phyloP scores from a whole-genome alignment of 2,329 filamentous ascomycete genomes.

The Fonsecaea monophora region DNA sequence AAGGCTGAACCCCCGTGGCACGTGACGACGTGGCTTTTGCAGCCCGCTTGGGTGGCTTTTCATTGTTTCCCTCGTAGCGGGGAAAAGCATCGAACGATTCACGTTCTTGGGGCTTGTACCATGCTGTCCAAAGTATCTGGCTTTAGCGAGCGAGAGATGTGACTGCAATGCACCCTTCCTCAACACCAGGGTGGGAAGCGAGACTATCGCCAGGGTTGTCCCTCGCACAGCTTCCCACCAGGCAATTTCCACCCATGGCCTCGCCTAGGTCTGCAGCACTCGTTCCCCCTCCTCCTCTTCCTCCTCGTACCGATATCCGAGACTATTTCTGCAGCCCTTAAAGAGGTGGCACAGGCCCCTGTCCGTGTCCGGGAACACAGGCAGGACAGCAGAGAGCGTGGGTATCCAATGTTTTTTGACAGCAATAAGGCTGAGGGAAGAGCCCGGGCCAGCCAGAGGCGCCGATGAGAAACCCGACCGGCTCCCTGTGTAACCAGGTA shows the following conservation, averaged over 20 bases:
- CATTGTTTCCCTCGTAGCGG: neutral
- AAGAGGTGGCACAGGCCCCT: neutral
- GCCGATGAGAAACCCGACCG: neutral
- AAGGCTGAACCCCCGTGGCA: neutral
- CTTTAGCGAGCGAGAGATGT: neutral
- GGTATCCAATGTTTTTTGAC: neutral
- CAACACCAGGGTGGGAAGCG: neutral
- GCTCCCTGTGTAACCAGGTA: neutral
- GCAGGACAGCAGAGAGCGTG: neutral
- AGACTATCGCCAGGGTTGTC: neutral
- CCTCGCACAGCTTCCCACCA: slow-evolving; percentile 1
- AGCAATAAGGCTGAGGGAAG: neutral
- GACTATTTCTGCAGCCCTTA: neutral
- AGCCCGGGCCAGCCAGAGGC: neutral
- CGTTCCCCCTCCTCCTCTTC: neutral
- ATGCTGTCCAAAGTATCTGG: too few species aligned
- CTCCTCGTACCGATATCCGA: neutral
- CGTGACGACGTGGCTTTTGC: neutral
- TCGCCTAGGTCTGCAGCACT: neutral
- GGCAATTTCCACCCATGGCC: neutral
- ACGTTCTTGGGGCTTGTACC: neutral
- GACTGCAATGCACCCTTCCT: neutral
- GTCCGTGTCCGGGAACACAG: neutral
- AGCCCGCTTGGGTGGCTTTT: neutral
- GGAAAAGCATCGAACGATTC: neutral